Evolutionary conservation across 1,284 basidiomycete species (phyloP).

Genomic region (Earliella scabrosa): DNA sequence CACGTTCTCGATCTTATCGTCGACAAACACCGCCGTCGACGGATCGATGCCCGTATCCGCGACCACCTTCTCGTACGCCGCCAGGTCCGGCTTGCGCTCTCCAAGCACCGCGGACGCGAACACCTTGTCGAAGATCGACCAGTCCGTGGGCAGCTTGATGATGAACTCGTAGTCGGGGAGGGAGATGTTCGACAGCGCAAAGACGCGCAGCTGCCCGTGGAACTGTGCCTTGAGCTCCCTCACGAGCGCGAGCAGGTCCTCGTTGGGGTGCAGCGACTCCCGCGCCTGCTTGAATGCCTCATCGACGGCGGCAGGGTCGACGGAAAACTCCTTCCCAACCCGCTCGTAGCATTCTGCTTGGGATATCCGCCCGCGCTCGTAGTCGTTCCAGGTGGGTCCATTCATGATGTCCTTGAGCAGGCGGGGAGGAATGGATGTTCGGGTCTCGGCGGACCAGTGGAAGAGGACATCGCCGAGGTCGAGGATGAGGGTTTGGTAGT

Average conservation of each 20-base stretch:
- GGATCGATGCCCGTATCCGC: constrained; percentile 45
- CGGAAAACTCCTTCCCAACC: constrained; percentile 45
- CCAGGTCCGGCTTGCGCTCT: constrained; percentile 41
- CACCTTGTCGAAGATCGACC: constrained; percentile 59
- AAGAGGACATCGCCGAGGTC: constrained; percentile 50
- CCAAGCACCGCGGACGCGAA: constrained; percentile 54
- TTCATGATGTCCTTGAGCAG: constrained; percentile 48
- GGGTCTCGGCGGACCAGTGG: constrained; percentile 55
- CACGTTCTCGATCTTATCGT: constrained; percentile 63
- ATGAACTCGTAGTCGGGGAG: constrained; percentile 52
- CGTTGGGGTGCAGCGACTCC: constrained; percentile 47
- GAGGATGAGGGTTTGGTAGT: constrained; percentile 43
- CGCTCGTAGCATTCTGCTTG: constrained; percentile 50
- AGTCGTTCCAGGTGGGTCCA: constrained; percentile 56
- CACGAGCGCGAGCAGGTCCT: constrained; percentile 50
- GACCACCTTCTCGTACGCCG: constrained; percentile 57
- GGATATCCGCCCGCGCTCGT: constrained; percentile 47
- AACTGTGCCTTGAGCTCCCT: constrained; percentile 46
- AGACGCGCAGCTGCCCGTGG: constrained; percentile 43
- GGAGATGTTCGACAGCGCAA: constrained; percentile 67
- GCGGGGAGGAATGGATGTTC: constrained; percentile 48
- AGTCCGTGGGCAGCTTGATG: constrained; percentile 46
- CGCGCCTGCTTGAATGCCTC: constrained; percentile 50
- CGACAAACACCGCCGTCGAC: constrained; percentile 51
- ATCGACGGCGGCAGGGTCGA: constrained; percentile 44